These are phyloP conservation scores for Trichothecium sympodiale DNA, from an alignment of 2,329 filamentous ascomycete genomes.

Conservation along the genomic window DNA sequence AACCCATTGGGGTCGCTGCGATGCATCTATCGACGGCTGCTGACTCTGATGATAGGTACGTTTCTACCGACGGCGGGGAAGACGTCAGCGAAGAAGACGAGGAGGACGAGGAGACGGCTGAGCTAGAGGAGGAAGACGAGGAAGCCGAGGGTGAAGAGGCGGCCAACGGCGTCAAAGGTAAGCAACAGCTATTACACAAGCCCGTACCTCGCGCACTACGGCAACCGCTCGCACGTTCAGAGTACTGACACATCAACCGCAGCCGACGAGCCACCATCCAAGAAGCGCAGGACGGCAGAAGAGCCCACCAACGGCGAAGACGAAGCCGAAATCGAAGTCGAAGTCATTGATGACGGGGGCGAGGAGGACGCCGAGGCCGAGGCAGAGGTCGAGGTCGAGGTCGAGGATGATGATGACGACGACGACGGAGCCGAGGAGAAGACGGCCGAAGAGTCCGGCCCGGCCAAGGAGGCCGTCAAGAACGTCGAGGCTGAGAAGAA, in stretches of 20 bases:
- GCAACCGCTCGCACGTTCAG: conserved; percentile 2
- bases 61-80: conserved; percentile 27
- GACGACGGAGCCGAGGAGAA: conserved; percentile 11
- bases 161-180: conserved; percentile 25
- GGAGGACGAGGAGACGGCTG: conserved; percentile 25
- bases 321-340: conserved; percentile 21
- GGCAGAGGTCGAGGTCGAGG: conserved; percentile 11
- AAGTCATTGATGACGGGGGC: conserved; percentile 20
- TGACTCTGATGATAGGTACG: conserved; percentile 15
- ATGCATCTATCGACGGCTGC: too few relatives aligned
- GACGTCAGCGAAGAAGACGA: conserved; percentile 27
- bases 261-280: conserved; percentile 33
- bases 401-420: conserved; percentile 11
- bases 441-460: conserved; percentile 10
- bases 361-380: conserved; percentile 16
- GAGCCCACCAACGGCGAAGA: conserved; percentile 22
- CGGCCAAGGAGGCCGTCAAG: conserved; percentile 17
- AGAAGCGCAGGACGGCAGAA: conserved; percentile 38
- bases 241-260: conserved; percentile 1
- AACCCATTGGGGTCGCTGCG: not conserved
- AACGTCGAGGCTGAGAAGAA: conserved; percentile 7
- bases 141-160: conserved; percentile 16
- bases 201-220: conserved; percentile 1
- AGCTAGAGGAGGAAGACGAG: conserved; percentile 19
- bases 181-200: too few relatives aligned